phyloP scores from a whole-genome alignment of 495 filamentous ascomycete species.

The Podospora pseudoanserina region DNA sequence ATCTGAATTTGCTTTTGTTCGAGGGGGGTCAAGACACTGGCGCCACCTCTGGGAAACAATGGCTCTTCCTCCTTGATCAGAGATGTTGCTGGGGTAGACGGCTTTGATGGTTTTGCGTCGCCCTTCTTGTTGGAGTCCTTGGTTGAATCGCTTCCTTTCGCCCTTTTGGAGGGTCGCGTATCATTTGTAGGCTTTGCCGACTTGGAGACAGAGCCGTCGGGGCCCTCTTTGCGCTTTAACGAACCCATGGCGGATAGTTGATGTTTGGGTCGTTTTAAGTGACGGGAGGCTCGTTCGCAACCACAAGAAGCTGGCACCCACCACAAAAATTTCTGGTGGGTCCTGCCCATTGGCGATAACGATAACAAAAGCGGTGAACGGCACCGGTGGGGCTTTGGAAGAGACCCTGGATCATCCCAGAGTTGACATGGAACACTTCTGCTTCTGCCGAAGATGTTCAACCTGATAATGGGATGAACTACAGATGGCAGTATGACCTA shows the following conservation, averaged over 20 bases:
- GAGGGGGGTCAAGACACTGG: constrained; percentile 82
- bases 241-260: constrained; percentile 37
- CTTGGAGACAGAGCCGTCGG: constrained; percentile 40
- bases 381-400: not conserved
- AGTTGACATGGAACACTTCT: not conserved
- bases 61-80: constrained; percentile 69
- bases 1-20: constrained; percentile 96
- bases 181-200: constrained; percentile 32
- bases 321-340: constrained; percentile 34
- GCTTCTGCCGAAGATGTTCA: constrained; percentile 4
- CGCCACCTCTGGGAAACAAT: constrained; percentile 89
- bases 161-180: constrained; percentile 41
- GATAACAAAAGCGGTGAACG: constrained; percentile 31
- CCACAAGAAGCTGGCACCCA: constrained; percentile 16
- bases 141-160: constrained; percentile 38
- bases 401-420: not conserved
- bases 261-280: constrained; percentile 22
- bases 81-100: constrained; percentile 29
- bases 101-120: constrained; percentile 25
- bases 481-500: no score
- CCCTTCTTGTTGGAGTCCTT: constrained; percentile 24
- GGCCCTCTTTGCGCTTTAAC: constrained; percentile 48
- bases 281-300: constrained; percentile 11
- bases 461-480: not conserved
- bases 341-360: constrained; percentile 26